Base-by-base conservation (phyloP, 140 eudicot genomes). In the Cichorium intybus region DNA sequence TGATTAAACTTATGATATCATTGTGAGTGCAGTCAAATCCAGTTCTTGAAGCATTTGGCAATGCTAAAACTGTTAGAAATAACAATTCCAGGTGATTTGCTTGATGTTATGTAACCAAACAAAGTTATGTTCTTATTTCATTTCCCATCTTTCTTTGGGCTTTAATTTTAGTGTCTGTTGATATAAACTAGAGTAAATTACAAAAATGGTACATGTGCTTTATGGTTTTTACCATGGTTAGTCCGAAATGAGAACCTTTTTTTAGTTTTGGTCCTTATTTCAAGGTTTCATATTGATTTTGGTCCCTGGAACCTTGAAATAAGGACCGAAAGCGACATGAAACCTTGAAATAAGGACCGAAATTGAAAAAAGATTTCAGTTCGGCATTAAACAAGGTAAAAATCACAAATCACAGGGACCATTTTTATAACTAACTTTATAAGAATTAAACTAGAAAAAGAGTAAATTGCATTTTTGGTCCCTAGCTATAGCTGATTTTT, bases 21-120 rank as follows among this genome's bases (percentile, higher is more conserved):
- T 24, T 48, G 55, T 59, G 67, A 66, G 71, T 86, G 97, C 95
- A 94, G 99, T 94, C 99, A 50, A 94, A 94, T 79, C 99, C 99
- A 16, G 99, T 94, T 80, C 97, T 94, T 78, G 99, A 94, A 84
- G 99, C 97, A 64, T 94, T 94, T 79, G 99, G 99, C 45, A 94
- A 94, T 72, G 99, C 99, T 18, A 94, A 94, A 75, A 94, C 99
- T 58, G 95, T 94, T 66, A 84, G 99, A 84, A 94, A 94, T 75
- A 94, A 94, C 80, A 94, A 94, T 75, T 94, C 99, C 90, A 94
- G 99, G 99, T 89, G 75, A 68, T 53, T 58, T 73, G 54, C 60
- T 45, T 62, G 18, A 41, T 47, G 5, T 55, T 46, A 23, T 33
- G 56, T 56, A 56, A 41, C 8, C 3, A 67, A 37, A 37, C 29